phyloP scores from a whole-genome alignment of 495 filamentous ascomycete genomes.

The Talaromyces ruber region DNA sequence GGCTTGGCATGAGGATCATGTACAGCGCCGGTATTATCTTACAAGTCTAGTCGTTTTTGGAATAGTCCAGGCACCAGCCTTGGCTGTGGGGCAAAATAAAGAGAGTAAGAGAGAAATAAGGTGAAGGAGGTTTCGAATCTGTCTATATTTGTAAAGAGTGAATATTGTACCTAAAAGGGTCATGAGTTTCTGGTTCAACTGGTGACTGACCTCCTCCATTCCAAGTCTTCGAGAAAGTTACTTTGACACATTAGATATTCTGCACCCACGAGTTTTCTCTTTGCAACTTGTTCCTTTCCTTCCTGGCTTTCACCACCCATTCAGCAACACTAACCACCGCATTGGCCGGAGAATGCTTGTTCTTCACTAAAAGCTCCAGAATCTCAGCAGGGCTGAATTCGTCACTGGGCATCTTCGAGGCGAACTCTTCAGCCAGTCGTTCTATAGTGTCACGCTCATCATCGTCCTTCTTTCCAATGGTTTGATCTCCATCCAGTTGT shows the following conservation, averaged over 20 bases:
- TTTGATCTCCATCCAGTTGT: background rate
- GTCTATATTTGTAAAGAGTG: too few relatives aligned
- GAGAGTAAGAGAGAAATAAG: background rate
- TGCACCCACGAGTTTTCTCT: background rate
- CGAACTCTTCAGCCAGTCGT: slow-evolving; percentile 47
- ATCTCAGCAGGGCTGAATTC: slow-evolving; percentile 70
- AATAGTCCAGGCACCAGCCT: background rate
- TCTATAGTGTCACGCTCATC: background rate
- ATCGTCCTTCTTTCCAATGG: background rate
- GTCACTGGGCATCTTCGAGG: slow-evolving; percentile 46
- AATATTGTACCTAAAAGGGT: too few relatives aligned
- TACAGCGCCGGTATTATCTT: background rate
- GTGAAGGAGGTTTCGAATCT: too few relatives aligned
- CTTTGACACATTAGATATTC: background rate
- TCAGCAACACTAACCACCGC: slow-evolving; percentile 45
- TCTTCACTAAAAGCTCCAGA: slow-evolving; percentile 62
- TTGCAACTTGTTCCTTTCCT: slow-evolving; percentile 27
- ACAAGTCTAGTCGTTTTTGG: background rate
- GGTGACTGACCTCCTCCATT: too few relatives aligned
- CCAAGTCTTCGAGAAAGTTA: background rate
- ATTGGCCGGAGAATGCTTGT: slow-evolving; percentile 53
- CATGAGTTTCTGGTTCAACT: too few relatives aligned
- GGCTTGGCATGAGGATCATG: background rate
- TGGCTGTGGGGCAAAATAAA: background rate
- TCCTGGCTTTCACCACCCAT: slow-evolving; percentile 50